A percentile compares a stretch with the other conserved stretches of the same genome.
These are phyloP conservation scores for Trichoderma lentiforme DNA, from an alignment of 2,329 filamentous ascomycete species.

Conservation along the genomic window DNA sequence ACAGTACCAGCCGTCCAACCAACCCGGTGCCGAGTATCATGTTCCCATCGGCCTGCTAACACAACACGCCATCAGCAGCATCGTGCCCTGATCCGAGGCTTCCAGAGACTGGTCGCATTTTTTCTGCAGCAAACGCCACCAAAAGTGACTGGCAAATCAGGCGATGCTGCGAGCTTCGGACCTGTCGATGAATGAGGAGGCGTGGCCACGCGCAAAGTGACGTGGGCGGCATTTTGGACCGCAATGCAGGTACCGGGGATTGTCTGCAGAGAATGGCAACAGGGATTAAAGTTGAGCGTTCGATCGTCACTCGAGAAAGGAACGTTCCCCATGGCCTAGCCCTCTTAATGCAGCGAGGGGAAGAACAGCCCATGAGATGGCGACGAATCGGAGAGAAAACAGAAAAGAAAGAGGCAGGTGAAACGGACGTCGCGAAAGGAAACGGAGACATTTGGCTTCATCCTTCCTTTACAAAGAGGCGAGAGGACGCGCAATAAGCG, in stretches of 20 bases:
- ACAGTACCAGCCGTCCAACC: not conserved
- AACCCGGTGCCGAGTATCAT: not conserved
- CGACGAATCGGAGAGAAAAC: not conserved
- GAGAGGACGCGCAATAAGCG: not conserved
- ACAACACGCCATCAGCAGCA: not conserved
- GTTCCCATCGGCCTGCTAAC: not conserved
- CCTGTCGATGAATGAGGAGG: not conserved
- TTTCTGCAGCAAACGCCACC: not conserved
- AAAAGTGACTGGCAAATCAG: not conserved
- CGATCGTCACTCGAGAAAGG: not conserved
- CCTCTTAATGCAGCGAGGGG: not conserved
- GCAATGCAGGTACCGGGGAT: slow-evolving; percentile 17
- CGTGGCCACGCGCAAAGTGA: slow-evolving; percentile 15
- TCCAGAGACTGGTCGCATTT: not conserved
- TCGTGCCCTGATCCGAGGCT: not conserved
- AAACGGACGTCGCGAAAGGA: not conserved
- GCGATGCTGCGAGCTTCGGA: not conserved
- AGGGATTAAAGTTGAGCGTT: not conserved
- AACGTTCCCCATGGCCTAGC: not conserved
- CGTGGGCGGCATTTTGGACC: slow-evolving; percentile 17
- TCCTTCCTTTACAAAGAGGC: not conserved
- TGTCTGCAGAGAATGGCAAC: slow-evolving; percentile 9
- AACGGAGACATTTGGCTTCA: not conserved
- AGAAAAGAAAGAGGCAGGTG: not conserved
- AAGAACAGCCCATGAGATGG: not conserved